A percentile compares a stretch with the other conserved stretches of the same genome.
Conservation (phyloP, 345 rosid species). For the Limnanthes douglasii region DNA sequence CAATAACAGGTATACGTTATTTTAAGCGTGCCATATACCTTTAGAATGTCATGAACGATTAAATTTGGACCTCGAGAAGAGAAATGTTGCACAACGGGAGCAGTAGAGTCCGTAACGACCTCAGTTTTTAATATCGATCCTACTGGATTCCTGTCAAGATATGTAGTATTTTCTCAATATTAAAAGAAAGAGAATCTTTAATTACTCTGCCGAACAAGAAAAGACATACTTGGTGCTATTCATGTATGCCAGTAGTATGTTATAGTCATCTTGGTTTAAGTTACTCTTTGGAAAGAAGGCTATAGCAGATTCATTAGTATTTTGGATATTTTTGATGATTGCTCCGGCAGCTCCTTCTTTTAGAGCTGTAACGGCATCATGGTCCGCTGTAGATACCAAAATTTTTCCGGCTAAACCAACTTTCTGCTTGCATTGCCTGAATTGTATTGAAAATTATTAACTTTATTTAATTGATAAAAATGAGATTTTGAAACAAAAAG, state of each 20-base stretch:
- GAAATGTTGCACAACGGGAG: constrained; percentile 19
- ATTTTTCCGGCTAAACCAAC: no score
- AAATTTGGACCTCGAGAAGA: constrained; percentile 30
- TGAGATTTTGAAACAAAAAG: background rate
- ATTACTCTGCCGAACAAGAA: background rate
- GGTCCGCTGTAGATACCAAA: no score
- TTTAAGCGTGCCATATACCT: constrained; percentile 7
- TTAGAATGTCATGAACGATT: constrained; percentile 12
- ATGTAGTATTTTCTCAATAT: background rate
- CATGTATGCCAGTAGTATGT: constrained; percentile 14
- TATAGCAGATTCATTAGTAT: constrained; percentile 6
- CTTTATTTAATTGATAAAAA: no score
- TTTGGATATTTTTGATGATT: constrained; percentile 2
- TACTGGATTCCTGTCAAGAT: constrained; percentile 10
- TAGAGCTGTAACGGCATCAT: no score
- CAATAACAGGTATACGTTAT: background rate
- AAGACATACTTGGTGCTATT: constrained; percentile 13
- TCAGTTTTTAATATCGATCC: constrained; percentile 20
- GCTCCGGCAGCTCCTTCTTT: constrained; percentile 26
- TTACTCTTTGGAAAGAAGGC: constrained; percentile 13
- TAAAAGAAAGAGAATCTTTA: background rate
- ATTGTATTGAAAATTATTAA: no score
- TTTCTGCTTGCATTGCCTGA: no score
- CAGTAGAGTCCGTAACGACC: constrained; percentile 9
- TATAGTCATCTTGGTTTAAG: background rate